Evolutionary conservation across 495 filamentous ascomycete genomes (phyloP).

Genomic region (Alectoria sarmentosa): DNA sequence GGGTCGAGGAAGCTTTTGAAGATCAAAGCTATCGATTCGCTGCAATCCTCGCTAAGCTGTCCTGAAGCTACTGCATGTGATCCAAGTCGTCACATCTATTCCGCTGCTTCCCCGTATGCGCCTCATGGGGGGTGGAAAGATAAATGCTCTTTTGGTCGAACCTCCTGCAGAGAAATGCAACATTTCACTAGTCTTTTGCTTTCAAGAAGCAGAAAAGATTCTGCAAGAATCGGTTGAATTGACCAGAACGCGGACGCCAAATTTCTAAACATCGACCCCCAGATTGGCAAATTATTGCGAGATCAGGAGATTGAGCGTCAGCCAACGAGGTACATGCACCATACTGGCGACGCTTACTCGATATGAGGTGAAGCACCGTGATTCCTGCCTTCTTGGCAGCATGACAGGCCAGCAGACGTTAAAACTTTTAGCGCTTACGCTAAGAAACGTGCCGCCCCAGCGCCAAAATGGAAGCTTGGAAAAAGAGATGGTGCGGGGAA

Average conservation of each 20-base stretch:
- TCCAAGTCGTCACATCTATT: conserved; percentile 11
- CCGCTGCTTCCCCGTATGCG: conserved; percentile 13
- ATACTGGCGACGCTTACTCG: conserved; percentile 5
- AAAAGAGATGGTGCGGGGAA: neutral
- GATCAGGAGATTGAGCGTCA: conserved; percentile 7
- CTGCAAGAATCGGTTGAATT: neutral
- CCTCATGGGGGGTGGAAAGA: neutral
- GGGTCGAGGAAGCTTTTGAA: conserved; percentile 1
- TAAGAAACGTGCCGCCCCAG: conserved; percentile 6
- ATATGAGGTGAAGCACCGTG: neutral
- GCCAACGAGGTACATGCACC: neutral
- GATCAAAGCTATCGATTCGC: conserved; percentile 3
- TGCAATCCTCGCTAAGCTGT: neutral
- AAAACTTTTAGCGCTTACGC: neutral
- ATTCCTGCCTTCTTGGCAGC: conserved; percentile 1
- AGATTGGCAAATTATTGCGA: neutral
- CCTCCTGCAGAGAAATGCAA: neutral
- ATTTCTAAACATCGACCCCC: neutral
- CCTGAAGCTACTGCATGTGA: conserved; percentile 15
- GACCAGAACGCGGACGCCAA: neutral
- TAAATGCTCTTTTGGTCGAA: neutral
- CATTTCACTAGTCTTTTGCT: neutral
- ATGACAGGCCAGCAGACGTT: conserved; percentile 6
- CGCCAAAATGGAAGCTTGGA: conserved; percentile 7
- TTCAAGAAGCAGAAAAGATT: neutral